These are phyloP conservation scores for Fusarium xyrophilum DNA, from an alignment of 2,329 filamentous ascomycete genomes.

Conservation along the genomic window DNA sequence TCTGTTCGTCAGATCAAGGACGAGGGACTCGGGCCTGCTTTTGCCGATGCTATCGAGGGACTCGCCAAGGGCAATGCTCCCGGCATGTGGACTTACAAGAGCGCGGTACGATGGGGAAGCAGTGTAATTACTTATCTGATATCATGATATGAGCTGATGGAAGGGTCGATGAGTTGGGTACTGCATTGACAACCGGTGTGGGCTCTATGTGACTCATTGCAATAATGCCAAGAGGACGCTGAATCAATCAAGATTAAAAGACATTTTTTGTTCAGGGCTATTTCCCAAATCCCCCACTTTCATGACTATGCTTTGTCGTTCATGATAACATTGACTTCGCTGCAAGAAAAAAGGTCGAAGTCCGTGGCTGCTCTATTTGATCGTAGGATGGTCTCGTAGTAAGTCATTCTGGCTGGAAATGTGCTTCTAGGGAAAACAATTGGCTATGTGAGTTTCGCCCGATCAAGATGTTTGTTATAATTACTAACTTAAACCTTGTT, in stretches of 20 bases:
- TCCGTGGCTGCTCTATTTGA: neutral
- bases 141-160: neutral
- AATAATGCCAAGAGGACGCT: neutral
- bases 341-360: no score
- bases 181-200: neutral
- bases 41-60: constrained; percentile 30
- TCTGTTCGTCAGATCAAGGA: constrained; percentile 22
- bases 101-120: constrained; percentile 24
- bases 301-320: neutral
- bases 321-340: neutral
- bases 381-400: neutral
- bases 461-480: no score
- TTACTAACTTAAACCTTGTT: no score
- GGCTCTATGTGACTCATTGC: neutral
- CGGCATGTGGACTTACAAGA: constrained; percentile 35
- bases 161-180: neutral
- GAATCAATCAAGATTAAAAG: neutral
- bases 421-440: neutral
- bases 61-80: constrained; percentile 27
- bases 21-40: constrained; percentile 23
- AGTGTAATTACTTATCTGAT: constrained; percentile 22
- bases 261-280: neutral
- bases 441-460: neutral
- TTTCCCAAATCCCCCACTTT: neutral
- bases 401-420: neutral